These are phyloP conservation scores for Suillus brevipes DNA, from an alignment of 768 basidiomycete genomes.

Conservation along the genomic window DNA sequence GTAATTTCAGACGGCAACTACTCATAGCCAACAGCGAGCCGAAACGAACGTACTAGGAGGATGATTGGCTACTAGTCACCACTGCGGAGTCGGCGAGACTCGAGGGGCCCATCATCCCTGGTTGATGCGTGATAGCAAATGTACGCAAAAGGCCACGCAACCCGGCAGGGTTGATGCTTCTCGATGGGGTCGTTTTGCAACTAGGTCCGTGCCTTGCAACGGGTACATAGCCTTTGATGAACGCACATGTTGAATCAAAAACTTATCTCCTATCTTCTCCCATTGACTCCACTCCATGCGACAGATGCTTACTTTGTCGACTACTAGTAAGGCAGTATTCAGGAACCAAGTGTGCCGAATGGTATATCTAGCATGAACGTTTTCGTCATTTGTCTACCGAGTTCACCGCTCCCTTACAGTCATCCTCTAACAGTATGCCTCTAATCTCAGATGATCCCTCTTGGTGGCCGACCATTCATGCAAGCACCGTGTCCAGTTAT, in stretches of 20 bases:
- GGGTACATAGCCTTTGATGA: not conserved
- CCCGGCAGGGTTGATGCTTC: not conserved
- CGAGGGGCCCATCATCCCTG: too few relatives aligned
- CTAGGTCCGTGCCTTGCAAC: not conserved
- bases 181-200: too few relatives aligned
- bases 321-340: not conserved
- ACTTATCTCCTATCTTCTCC: not conserved
- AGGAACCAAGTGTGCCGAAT: not conserved
- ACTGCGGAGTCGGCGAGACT: too few relatives aligned
- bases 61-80: too few relatives aligned
- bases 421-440: not conserved
- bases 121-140: too few relatives aligned
- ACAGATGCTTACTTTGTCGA: not conserved
- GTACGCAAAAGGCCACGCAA: too few relatives aligned
- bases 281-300: not conserved
- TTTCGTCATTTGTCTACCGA: not conserved
- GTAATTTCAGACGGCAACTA: not conserved
- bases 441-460: not conserved
- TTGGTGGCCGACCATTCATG: not conserved
- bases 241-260: not conserved
- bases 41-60: too few relatives aligned
- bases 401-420: not conserved
- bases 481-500: not conserved
- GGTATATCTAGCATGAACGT: not conserved
- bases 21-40: too few relatives aligned